phyloP scores from a whole-genome alignment of 257 asterid species.

The Solanum tarijense region DNA sequence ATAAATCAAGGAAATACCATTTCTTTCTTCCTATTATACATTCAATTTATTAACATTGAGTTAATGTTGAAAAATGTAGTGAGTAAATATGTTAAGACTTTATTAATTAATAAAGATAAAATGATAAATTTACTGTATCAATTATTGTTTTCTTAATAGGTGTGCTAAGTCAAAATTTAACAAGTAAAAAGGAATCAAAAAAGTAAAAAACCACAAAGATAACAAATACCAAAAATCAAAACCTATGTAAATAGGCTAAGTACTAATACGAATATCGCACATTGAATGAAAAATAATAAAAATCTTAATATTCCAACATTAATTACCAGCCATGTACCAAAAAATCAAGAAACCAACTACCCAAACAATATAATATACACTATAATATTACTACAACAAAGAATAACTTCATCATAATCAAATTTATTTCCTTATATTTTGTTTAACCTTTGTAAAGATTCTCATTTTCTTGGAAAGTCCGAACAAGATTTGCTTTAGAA shows the following conservation, averaged over 20 bases:
- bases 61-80: too few relatives aligned
- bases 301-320: neutral
- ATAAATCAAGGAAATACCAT: too few relatives aligned
- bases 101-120: too few relatives aligned
- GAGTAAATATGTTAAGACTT: too few relatives aligned
- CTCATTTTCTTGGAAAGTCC: neutral
- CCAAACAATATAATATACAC: neutral
- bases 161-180: neutral
- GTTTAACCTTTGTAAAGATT: neutral
- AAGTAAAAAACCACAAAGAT: neutral
- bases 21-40: too few relatives aligned
- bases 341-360: neutral
- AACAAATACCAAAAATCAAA: too few relatives aligned
- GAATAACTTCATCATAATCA: neutral
- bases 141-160: rapidly evolving
- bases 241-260: neutral
- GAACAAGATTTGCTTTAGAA: neutral
- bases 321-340: neutral
- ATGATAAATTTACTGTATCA: rapidly evolving
- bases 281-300: too few relatives aligned
- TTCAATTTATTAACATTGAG: neutral
- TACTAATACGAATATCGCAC: neutral
- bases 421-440: neutral
- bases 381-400: neutral
- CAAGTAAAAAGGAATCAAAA: too few relatives aligned